These are phyloP conservation scores for Bifiguratus adelaidae DNA, from an alignment of 192 early-diverging fungal genomes.

Conservation along the genomic window DNA sequence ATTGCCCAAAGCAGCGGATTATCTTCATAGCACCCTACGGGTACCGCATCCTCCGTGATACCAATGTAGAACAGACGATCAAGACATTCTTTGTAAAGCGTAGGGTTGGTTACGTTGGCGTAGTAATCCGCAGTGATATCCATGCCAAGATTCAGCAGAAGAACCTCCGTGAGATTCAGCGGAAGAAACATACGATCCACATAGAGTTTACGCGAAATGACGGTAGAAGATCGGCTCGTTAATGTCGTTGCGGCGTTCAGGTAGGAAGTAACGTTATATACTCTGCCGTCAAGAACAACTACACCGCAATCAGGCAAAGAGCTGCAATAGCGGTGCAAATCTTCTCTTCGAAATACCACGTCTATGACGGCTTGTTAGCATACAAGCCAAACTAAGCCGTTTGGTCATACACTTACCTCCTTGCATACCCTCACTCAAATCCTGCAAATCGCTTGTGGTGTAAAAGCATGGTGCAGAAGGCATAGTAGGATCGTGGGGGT, in stretches of 20 bases:
- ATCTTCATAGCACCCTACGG: constrained; percentile 9
- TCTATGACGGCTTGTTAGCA: constrained; percentile 1
- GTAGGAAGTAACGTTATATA: constrained; percentile 24
- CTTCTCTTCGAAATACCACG: constrained; percentile 6
- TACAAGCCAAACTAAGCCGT: background rate
- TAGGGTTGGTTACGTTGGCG: constrained; percentile 9
- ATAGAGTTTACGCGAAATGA: constrained; percentile 14
- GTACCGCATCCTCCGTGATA: constrained; percentile 5
- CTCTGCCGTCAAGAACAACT: constrained; percentile 17
- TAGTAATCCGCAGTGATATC: constrained; percentile 16
- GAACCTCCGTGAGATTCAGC: constrained; percentile 10
- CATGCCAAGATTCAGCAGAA: constrained; percentile 19
- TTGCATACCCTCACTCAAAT: constrained; percentile 10
- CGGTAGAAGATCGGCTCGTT: constrained; percentile 2
- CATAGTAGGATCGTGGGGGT: constrained; percentile 10
- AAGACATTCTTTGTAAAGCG: constrained; percentile 10
- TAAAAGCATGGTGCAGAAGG: constrained; percentile 19
- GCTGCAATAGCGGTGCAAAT: constrained; percentile 5
- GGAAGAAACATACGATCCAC: constrained; percentile 21
- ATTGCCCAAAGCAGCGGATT: constrained; percentile 26
- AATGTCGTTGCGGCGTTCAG: constrained; percentile 1
- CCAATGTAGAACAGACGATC: constrained; percentile 14
- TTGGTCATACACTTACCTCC: constrained; percentile 10
- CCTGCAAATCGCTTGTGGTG: background rate
- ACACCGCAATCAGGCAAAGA: constrained; percentile 4